Percentiles rank a stretch among this genome's conserved stretches.
Conservation (phyloP, 495 filamentous ascomycete genomes). For the Aspergillus nanangensis region DNA sequence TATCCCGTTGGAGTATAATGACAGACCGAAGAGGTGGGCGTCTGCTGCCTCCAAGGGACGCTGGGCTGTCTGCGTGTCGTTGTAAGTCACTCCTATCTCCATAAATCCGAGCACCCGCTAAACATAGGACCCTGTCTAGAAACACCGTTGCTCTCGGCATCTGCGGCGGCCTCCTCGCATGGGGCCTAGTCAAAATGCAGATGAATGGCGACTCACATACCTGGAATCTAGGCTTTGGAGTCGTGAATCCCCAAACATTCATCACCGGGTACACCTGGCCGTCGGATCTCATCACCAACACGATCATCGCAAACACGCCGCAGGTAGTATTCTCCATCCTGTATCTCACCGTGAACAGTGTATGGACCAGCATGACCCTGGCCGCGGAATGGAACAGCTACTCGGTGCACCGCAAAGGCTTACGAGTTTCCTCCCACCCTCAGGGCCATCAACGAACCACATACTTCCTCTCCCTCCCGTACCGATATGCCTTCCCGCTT, state of each 20-base stretch:
- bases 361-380: constrained; percentile 23
- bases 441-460: not conserved
- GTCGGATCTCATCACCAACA: not conserved
- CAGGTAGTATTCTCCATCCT: constrained; percentile 30
- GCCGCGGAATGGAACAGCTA: constrained; percentile 15
- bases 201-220: not conserved
- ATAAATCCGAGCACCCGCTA: no score
- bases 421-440: constrained; percentile 16
- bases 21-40: not conserved
- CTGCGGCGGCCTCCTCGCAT: not conserved
- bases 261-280: not conserved
- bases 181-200: not conserved
- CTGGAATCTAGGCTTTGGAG: not conserved
- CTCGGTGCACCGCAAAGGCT: constrained; percentile 9
- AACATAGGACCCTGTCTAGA: not conserved
- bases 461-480: not conserved
- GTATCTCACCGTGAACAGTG: constrained; percentile 24
- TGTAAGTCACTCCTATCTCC: not conserved
- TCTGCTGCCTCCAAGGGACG: not conserved
- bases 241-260: not conserved
- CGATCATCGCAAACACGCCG: constrained; percentile 24
- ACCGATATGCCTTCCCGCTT: constrained; percentile 18
- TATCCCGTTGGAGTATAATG: not conserved
- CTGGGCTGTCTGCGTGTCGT: not conserved
- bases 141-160: not conserved